These are phyloP conservation scores for Vitis hybrid DNA, from an alignment of 177 flowering plant genomes.

Conservation along the genomic window DNA sequence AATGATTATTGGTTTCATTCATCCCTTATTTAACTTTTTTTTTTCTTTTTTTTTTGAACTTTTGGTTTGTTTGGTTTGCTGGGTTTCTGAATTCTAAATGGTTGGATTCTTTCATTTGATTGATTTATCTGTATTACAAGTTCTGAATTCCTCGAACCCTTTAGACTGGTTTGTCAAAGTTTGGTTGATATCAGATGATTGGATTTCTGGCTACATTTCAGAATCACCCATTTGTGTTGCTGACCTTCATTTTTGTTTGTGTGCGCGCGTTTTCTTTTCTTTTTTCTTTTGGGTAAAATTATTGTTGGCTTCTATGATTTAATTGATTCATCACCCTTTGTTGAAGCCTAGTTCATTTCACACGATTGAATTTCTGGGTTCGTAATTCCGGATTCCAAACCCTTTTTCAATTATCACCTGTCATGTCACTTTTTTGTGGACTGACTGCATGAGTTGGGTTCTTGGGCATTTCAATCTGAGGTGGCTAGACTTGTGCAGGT, in stretches of 20 bases:
- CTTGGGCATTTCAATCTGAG: too few relatives aligned
- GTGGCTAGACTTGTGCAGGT: constrained; percentile 7
- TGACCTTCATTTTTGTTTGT: neutral
- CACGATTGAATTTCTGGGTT: neutral
- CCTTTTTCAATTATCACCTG: neutral
- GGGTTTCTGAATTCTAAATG: neutral
- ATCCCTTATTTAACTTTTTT: neutral
- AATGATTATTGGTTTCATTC: neutral
- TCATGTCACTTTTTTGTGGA: neutral
- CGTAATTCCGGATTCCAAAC: neutral
- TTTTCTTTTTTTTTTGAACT: neutral
- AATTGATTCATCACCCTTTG: too few relatives aligned
- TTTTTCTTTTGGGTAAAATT: too few relatives aligned
- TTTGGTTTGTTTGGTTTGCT: neutral
- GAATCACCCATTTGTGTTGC: neutral
- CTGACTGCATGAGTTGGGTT: constrained; percentile 7
- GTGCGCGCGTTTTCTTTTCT: neutral
- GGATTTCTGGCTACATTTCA: neutral
- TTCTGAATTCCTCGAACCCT: neutral
- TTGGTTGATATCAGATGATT: neutral
- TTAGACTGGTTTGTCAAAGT: neutral
- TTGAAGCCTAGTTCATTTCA: neutral
- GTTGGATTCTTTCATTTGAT: neutral
- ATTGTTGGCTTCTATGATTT: too few relatives aligned
- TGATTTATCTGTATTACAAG: neutral